Evolutionary conservation across 2,329 filamentous ascomycete genomes (phyloP).

Genomic region (Clonostachys sp.): DNA sequence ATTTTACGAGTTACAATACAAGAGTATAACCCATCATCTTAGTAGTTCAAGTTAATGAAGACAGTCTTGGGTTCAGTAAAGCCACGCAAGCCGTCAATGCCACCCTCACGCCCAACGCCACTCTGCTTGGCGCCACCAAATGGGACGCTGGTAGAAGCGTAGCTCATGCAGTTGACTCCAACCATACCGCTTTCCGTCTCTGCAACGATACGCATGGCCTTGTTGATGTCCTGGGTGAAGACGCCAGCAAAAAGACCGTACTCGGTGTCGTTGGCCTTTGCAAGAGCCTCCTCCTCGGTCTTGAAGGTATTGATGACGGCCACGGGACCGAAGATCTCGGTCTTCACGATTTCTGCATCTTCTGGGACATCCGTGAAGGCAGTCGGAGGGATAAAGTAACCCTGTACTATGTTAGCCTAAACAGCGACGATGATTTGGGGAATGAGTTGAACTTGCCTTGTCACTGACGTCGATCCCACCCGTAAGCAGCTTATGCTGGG

Average conservation of each 20-base stretch:
- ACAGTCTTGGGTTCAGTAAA: constrained; percentile 63
- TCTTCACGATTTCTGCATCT: constrained; percentile 10
- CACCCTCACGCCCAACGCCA: constrained; percentile 41
- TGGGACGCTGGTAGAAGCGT: constrained; percentile 10
- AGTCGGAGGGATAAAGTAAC: constrained; percentile 8
- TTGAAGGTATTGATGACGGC: constrained; percentile 10
- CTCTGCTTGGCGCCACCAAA: constrained; percentile 50
- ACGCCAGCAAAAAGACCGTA: constrained; percentile 54
- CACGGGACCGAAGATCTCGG: constrained; percentile 19
- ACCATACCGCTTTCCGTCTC: constrained; percentile 46
- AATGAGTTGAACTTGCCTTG: constrained; percentile 31
- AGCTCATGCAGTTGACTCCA: constrained; percentile 22
- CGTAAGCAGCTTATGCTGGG: constrained; percentile 27
- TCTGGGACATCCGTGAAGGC: constrained; percentile 14
- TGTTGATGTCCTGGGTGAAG: constrained; percentile 49
- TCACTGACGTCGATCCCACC: constrained; percentile 22
- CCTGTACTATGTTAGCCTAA: constrained; percentile 16
- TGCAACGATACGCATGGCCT: constrained; percentile 31
- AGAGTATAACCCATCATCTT: not conserved
- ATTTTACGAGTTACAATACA: no score
- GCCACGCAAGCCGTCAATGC: constrained; percentile 59
- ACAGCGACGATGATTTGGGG: constrained; percentile 36
- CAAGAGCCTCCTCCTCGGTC: constrained; percentile 13
- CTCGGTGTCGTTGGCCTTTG: constrained; percentile 34
- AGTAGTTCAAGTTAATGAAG: constrained; percentile 27